Base-by-base conservation (phyloP, 2,329 filamentous ascomycete species). In the Aspergillus sp. region DNA sequence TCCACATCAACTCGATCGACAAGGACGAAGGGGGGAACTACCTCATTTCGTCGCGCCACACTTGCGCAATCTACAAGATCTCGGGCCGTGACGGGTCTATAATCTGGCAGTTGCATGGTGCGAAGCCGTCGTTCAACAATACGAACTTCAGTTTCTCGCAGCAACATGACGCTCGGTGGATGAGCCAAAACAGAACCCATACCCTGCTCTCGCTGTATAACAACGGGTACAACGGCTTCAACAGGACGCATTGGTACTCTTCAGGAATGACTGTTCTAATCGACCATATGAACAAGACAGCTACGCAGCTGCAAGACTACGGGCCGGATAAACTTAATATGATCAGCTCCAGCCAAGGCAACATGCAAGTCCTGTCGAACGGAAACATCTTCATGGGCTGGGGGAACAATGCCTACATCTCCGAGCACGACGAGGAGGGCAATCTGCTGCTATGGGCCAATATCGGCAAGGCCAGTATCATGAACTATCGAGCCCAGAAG, bases 1-100 rank as follows among this genome's bases (percentile, higher is more conserved):
- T 77, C 62, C 75, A 77, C 59, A 76, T 77, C 65, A 77, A 77
- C 63, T 76, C 74, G 6, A 66, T 77, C 48, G 74, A 77, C 55
- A 77, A 76, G 61, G 75, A 77, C 54, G 55, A 52, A 3, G 69
- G 72, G 12, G 75, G 75, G 11, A 74, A 77, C 57, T 77, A 76
- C 55, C 58, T 77, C 48, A 73, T 77, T 32, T 77, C 74, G 7
- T 76, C 74, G 7, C 71, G 74, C 11, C 75, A 77, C 56, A 74
- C 71, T 2, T 73, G 69, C 39, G 67, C 71, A 22, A 70, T 77
- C 38, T 77, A 77, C 55, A 76, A 77, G 57, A 69, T 77, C 39
- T 76, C 73, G 7, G 74, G 74, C 26, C 66, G 66, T 47, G 68
- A 75, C 44, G 74, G 75, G 2, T 71, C 73, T 8, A 62, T 77